Evolutionary conservation across 1,139 yeast species (phyloP).

Genomic region (Pichia norvegensis): DNA sequence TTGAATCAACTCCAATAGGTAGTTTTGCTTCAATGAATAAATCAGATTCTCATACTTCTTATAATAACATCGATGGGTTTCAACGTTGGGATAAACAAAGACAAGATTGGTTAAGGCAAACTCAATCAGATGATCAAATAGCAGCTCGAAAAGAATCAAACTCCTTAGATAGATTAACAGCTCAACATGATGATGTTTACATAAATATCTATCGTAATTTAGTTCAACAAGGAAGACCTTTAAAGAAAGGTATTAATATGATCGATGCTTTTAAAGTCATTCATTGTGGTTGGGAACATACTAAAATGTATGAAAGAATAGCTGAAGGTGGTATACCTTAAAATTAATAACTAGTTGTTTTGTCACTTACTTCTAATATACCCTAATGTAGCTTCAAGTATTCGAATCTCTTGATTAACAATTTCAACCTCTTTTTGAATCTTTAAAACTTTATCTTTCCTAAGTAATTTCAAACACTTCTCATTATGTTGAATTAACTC

Average conservation of each 20-base stretch:
- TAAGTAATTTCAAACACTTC: slow-evolving; percentile 13
- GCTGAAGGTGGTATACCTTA: slow-evolving; percentile 37
- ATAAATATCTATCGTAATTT: slow-evolving; percentile 48
- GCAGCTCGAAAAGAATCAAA: slow-evolving; percentile 24
- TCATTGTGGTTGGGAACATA: slow-evolving; percentile 63
- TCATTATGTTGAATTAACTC: slow-evolving; percentile 3
- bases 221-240: slow-evolving; percentile 49
- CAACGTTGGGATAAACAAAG: slow-evolving; percentile 55
- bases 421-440: slow-evolving; percentile 36
- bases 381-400: slow-evolving; percentile 29
- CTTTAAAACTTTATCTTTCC: slow-evolving; percentile 6
- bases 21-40: not conserved
- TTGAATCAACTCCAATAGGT: not conserved
- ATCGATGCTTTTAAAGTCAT: slow-evolving; percentile 52
- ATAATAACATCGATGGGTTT: slow-evolving; percentile 1
- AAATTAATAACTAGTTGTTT: not conserved
- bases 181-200: slow-evolving; percentile 36
- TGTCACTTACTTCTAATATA: not conserved
- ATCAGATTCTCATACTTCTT: not conserved
- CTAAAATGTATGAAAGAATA: slow-evolving; percentile 56
- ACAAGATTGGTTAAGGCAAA: slow-evolving; percentile 44
- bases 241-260: slow-evolving; percentile 53
- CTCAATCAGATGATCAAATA: slow-evolving; percentile 20
- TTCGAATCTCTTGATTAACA: slow-evolving; percentile 40
- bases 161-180: slow-evolving; percentile 33